Base-by-base conservation (phyloP, 1,284 basidiomycete genomes). In the Tilletiopsis washingtonensis region DNA sequence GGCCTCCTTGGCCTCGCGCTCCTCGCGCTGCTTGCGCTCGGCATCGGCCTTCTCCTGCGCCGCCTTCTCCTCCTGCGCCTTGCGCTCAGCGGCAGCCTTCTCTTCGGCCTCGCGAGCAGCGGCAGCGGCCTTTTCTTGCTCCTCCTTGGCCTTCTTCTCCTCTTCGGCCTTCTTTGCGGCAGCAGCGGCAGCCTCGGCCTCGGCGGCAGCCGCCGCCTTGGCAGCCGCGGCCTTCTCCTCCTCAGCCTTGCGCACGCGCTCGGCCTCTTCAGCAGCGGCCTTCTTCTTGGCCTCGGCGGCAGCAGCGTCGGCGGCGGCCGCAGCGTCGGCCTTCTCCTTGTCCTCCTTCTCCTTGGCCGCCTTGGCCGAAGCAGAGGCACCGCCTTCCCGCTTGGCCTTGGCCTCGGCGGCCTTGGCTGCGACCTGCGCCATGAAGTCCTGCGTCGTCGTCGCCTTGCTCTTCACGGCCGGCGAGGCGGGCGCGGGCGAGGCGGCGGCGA, bases 31-130 rank as follows among this genome's bases (percentile, higher is more conserved):
- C 47, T 52, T 32, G 12, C 25, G 19, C n/a, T 67, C 63, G 19
- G 72, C 61, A 24, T 69, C 72, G 4, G 74, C 71, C 24, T 80
- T 47, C 4, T 81, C 80, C 57, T 78, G 77, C 5, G 81, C 57
- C 45, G 27, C 37, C 37, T 52, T 51, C 3, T 57, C 57, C 14
- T 53, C 56, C 40, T 53, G 44, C 6, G 52, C 45, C 48, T 54
- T 53, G 39, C 58, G 43, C 32, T 55, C 56, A n/a, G 55, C 45
- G 36, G 54, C 55, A 4, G 12, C 29, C 4, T 32, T 4, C 26
- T 23, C 26, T n/a, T 53, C 60, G 43, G 58, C 48, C 7, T 53
- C 43, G 47, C 52, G 52, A 40, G 60, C 47, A 23, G 55, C 56
- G 23, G 58, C 49, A 23, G 48, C 55, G 11, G n/a, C 32, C 23